Percentiles rank a stretch among this genome's conserved stretches.
These are phyloP conservation scores for Umbilicaria muhlenbergii DNA, from an alignment of 495 filamentous ascomycete genomes.

Conservation along the genomic window DNA sequence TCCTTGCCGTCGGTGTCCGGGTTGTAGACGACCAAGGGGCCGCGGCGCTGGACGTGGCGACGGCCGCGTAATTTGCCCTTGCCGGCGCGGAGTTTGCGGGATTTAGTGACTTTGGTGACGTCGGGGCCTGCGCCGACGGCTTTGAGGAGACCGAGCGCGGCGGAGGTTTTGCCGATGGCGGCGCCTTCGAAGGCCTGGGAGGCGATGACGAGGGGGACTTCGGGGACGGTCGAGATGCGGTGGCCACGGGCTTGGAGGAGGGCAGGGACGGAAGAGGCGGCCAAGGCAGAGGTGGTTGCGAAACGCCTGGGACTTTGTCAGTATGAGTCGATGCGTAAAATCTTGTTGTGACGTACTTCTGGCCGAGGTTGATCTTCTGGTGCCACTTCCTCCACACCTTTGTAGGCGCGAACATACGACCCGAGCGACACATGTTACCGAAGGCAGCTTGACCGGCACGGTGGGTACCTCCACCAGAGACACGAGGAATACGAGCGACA, in stretches of 20 bases:
- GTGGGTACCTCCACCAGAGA: slow-evolving; percentile 99
- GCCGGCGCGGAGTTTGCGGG: slow-evolving; percentile 87
- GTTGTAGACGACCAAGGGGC: slow-evolving; percentile 92
- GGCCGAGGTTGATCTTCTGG: slow-evolving; percentile 96
- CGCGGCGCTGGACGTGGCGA: slow-evolving; percentile 91
- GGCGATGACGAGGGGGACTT: slow-evolving; percentile 92
- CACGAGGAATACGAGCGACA: slow-evolving; percentile 99
- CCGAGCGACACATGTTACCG: slow-evolving; percentile 98
- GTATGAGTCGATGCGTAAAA: slow-evolving; percentile 6
- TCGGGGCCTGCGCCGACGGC: slow-evolving; percentile 80
- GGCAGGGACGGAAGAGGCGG: slow-evolving; percentile 84
- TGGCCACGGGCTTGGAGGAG: slow-evolving; percentile 95
- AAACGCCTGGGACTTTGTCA: slow-evolving; percentile 51
- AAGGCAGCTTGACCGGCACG: slow-evolving; percentile 99
- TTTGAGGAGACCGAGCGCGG: slow-evolving; percentile 72
- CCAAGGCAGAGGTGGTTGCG: slow-evolving; percentile 90
- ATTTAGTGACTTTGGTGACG: slow-evolving; percentile 82
- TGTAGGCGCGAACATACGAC: slow-evolving; percentile 99
- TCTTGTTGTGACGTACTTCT: slow-evolving; percentile 48
- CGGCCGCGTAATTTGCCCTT: slow-evolving; percentile 96
- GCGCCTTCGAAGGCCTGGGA: slow-evolving; percentile 67
- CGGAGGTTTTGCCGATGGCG: slow-evolving; percentile 74
- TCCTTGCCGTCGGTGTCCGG: slow-evolving; percentile 84
- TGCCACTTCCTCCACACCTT: slow-evolving; percentile 99
- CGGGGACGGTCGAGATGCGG: slow-evolving; percentile 78